These are phyloP conservation scores for Clarireedia hainanense DNA, from an alignment of 2,329 filamentous ascomycete genomes.

Conservation along the genomic window DNA sequence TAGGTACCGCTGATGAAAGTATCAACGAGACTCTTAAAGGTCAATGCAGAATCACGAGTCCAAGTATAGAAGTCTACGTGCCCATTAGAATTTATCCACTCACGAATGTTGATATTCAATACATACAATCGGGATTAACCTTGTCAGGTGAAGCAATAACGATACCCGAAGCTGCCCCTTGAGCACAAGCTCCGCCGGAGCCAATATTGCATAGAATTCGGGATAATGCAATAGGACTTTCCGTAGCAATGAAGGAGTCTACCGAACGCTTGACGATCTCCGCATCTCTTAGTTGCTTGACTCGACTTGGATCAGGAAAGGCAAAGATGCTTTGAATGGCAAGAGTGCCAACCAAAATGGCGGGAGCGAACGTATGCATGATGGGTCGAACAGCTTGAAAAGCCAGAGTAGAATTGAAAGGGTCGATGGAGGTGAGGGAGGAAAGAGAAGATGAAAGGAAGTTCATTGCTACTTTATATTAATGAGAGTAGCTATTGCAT, in stretches of 20 bases:
- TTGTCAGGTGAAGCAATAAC: slow-evolving; percentile 51
- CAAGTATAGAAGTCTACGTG: slow-evolving; percentile 68
- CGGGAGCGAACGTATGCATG: slow-evolving; percentile 44
- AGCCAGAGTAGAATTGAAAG: slow-evolving; percentile 16
- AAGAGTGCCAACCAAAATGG: slow-evolving; percentile 42
- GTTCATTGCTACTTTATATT: slow-evolving; percentile 23
- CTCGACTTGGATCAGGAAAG: slow-evolving; percentile 32
- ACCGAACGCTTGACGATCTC: slow-evolving; percentile 40
- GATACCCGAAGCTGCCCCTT: slow-evolving; percentile 40
- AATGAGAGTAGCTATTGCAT: background rate
- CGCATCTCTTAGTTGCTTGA: slow-evolving; percentile 27
- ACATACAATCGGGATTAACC: slow-evolving; percentile 45
- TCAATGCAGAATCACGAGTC: slow-evolving; percentile 67
- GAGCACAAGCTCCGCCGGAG: slow-evolving; percentile 41
- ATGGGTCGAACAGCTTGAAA: slow-evolving; percentile 28
- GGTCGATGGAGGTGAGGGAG: slow-evolving; percentile 17
- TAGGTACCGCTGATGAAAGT: slow-evolving; percentile 49
- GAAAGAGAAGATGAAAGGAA: slow-evolving; percentile 15
- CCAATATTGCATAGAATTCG: slow-evolving; percentile 54
- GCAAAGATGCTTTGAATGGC: slow-evolving; percentile 45
- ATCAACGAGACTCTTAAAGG: slow-evolving; percentile 62
- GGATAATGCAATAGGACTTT: slow-evolving; percentile 43
- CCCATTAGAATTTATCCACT: slow-evolving; percentile 2
- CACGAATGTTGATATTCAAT: background rate
- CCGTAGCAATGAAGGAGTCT: slow-evolving; percentile 44